Percentiles rank a stretch among this genome's conserved stretches.
These are phyloP conservation scores for Talaromyces sp. DNA, from an alignment of 2,329 filamentous ascomycete genomes.

Conservation along the genomic window DNA sequence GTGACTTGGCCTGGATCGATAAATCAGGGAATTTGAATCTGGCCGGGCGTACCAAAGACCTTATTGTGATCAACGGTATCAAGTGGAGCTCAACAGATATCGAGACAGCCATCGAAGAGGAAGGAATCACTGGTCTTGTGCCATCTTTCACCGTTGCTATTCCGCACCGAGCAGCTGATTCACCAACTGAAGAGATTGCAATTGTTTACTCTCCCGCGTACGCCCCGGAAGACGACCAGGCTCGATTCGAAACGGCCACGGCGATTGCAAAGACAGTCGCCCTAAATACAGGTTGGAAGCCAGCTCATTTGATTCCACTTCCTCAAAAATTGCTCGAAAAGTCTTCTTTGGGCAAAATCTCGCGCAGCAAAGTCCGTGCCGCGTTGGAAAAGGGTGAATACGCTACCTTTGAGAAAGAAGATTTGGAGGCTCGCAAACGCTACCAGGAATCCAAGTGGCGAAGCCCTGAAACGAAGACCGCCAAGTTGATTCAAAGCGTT, in stretches of 20 bases:
- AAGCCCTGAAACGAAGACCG: background rate
- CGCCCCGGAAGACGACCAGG: slow-evolving; percentile 18
- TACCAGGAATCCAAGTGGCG: slow-evolving; percentile 3
- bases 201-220: slow-evolving; percentile 33
- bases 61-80: slow-evolving; percentile 41
- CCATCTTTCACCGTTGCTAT: slow-evolving; percentile 35
- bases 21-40: slow-evolving; percentile 33
- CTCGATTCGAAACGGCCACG: slow-evolving; percentile 21
- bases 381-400: background rate
- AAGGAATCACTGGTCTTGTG: slow-evolving; percentile 22
- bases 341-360: slow-evolving; percentile 40
- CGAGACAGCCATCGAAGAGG: slow-evolving; percentile 32
- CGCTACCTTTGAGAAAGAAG: background rate
- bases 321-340: slow-evolving; percentile 24
- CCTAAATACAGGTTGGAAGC: slow-evolving; percentile 20
- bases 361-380: slow-evolving; percentile 20
- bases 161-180: slow-evolving; percentile 20
- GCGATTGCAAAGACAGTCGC: slow-evolving; percentile 21
- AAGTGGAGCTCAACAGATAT: slow-evolving; percentile 33
- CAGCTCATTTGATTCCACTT: slow-evolving; percentile 25
- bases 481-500: slow-evolving; percentile 30
- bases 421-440: background rate
- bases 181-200: slow-evolving; percentile 32
- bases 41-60: slow-evolving; percentile 35
- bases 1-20: slow-evolving; percentile 29